Conservation (phyloP, 2,329 filamentous ascomycete genomes). For the Colletotrichum coccodes region DNA sequence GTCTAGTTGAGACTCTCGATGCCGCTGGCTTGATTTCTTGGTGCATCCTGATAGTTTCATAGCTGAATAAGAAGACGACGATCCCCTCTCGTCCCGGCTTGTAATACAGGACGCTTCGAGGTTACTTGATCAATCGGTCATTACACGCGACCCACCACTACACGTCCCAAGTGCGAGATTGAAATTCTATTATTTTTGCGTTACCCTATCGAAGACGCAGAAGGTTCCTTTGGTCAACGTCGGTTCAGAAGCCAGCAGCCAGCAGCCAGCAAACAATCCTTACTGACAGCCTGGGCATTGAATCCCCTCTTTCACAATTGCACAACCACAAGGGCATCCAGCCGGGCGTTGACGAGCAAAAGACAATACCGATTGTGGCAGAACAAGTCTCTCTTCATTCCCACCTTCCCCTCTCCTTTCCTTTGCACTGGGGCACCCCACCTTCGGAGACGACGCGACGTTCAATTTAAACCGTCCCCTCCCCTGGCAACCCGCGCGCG, state of each 20-base stretch:
- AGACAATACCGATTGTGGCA: too few species aligned
- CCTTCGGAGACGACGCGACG: conserved; percentile 28
- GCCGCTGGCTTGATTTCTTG: background rate
- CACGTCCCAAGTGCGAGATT: background rate
- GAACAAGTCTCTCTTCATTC: background rate
- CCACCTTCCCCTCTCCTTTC: conserved; percentile 12
- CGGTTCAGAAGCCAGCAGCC: background rate
- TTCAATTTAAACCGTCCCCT: conserved; percentile 31
- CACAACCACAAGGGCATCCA: background rate
- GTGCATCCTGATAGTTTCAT: background rate
- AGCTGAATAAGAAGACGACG: conserved; percentile 15
- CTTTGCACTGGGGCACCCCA: conserved; percentile 18
- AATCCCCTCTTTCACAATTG: background rate
- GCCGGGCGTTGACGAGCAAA: background rate
- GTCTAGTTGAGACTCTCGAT: background rate
- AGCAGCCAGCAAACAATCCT: background rate
- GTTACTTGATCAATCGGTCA: background rate
- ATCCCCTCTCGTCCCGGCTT: background rate
- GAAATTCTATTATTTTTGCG: background rate
- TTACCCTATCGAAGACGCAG: background rate
- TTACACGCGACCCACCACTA: background rate
- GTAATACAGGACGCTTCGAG: background rate
- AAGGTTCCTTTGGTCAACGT: background rate
- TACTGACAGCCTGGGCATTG: too few species aligned
- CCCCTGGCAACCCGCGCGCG: conserved; percentile 16